phyloP scores from a whole-genome alignment of 805 yeast genomes.

The Metschnikowia proteae region DNA sequence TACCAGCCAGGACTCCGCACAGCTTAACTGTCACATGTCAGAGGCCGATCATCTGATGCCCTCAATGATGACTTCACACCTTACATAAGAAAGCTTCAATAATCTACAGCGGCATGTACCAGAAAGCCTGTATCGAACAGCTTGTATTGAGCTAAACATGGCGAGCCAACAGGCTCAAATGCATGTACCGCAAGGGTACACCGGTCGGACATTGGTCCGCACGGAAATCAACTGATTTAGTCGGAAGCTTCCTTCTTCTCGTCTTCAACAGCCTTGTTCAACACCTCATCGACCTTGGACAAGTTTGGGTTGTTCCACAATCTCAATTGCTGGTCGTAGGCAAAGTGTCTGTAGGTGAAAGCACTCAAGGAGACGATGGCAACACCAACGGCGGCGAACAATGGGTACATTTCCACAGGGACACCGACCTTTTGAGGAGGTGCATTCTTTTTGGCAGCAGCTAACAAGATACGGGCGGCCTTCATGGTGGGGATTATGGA shows the following conservation, averaged over 20 bases:
- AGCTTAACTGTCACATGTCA: too few species aligned
- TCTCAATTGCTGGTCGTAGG: conserved; percentile 43
- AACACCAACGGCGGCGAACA: conserved; percentile 43
- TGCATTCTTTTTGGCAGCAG: conserved; percentile 35
- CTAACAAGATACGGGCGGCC: conserved; percentile 38
- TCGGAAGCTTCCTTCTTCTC: conserved; percentile 16
- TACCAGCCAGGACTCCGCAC: too few species aligned
- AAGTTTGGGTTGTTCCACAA: conserved; percentile 45
- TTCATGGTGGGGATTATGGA: conserved; percentile 26
- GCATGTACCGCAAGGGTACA: conserved; percentile 1
- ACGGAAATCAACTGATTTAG: conserved; percentile 1
- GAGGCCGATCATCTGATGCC: too few species aligned
- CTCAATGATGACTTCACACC: too few species aligned
- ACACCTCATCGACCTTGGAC: conserved; percentile 40
- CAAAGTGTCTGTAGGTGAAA: conserved; percentile 48
- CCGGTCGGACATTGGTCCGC: not conserved
- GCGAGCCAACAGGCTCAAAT: conserved; percentile 1
- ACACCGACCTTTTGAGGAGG: conserved; percentile 19
- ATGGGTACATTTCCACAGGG: conserved; percentile 46
- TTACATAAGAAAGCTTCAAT: too few species aligned
- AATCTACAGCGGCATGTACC: not conserved
- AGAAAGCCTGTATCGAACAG: not conserved
- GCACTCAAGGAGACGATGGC: conserved; percentile 36
- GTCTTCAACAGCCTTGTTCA: conserved; percentile 34
- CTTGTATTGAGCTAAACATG: conserved; percentile 6